Conservation (phyloP, 768 basidiomycete species). For the Hericium erinaceus region DNA sequence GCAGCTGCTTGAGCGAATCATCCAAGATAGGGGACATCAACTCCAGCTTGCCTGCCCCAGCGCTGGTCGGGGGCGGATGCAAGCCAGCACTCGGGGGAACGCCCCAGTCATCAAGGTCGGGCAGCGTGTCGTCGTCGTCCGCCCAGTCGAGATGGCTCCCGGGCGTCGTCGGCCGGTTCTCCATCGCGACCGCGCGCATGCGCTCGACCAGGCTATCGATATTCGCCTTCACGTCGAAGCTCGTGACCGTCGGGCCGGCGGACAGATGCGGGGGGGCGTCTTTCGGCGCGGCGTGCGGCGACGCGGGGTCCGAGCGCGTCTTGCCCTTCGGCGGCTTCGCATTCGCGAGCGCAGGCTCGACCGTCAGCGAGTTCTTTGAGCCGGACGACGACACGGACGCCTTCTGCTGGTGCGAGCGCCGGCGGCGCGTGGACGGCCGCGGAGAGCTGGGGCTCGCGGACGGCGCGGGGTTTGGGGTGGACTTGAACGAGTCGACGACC, state of each 20-base stretch:
- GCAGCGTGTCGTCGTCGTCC: slow-evolving; percentile 72
- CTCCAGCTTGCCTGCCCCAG: slow-evolving; percentile 25
- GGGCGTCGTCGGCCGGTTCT: slow-evolving; percentile 55
- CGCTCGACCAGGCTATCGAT: slow-evolving; percentile 75
- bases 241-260: slow-evolving; percentile 22
- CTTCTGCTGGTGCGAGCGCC: slow-evolving; percentile 34
- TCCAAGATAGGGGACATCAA: slow-evolving; percentile 16
- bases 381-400: slow-evolving; percentile 17
- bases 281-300: slow-evolving; percentile 25
- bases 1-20: slow-evolving; percentile 14
- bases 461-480: slow-evolving; percentile 7
- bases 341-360: slow-evolving; percentile 4
- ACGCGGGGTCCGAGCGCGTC: slow-evolving; percentile 8
- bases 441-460: slow-evolving; percentile 22
- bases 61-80: neutral
- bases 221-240: slow-evolving; percentile 47
- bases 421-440: slow-evolving; percentile 38
- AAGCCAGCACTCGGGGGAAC: slow-evolving; percentile 33
- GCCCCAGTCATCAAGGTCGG: slow-evolving; percentile 83
- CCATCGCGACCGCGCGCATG: slow-evolving; percentile 67
- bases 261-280: slow-evolving; percentile 53
- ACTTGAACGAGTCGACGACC: neutral
- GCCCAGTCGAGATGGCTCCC: slow-evolving; percentile 87
- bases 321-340: slow-evolving; percentile 15
- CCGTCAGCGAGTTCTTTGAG: slow-evolving; percentile 14